Percentiles rank a stretch among this genome's conserved stretches.
Conservation (phyloP, 305 asterid genomes). For the Coffea humblotiana region DNA sequence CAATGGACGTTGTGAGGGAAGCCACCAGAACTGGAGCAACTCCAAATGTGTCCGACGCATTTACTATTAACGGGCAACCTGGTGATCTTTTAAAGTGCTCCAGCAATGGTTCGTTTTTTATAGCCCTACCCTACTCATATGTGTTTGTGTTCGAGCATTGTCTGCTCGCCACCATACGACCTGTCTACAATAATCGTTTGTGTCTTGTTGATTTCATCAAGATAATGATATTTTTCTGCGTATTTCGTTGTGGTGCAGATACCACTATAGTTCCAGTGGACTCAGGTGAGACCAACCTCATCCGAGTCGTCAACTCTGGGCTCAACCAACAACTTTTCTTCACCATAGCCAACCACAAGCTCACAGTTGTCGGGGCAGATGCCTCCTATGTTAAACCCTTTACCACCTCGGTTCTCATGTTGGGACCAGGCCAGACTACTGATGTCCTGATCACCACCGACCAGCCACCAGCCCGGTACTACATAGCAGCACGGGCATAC, state of each 20-base stretch:
- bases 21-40: constrained; percentile 80
- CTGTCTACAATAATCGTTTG: no score
- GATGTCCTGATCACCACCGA: constrained; percentile 66
- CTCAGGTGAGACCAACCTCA: constrained; percentile 64
- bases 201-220: background rate
- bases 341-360: constrained; percentile 65
- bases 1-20: constrained; percentile 65
- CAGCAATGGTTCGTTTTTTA: constrained; percentile 44
- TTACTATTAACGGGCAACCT: constrained; percentile 82
- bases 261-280: constrained; percentile 48
- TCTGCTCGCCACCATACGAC: no score
- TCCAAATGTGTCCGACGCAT: constrained; percentile 76
- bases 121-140: no score
- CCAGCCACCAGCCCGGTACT: constrained; percentile 60
- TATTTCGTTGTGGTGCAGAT: constrained; percentile 37
- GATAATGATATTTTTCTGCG: background rate
- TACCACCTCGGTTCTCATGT: constrained; percentile 73
- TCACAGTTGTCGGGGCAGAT: constrained; percentile 79
- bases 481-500: constrained; percentile 79
- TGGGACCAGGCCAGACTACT: constrained; percentile 91
- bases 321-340: constrained; percentile 85
- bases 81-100: constrained; percentile 89
- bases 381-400: constrained; percentile 80
- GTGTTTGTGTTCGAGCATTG: background rate
- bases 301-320: constrained; percentile 63